These are phyloP conservation scores for Canariomyces notabilis DNA, from an alignment of 2,329 filamentous ascomycete species.

Conservation along the genomic window DNA sequence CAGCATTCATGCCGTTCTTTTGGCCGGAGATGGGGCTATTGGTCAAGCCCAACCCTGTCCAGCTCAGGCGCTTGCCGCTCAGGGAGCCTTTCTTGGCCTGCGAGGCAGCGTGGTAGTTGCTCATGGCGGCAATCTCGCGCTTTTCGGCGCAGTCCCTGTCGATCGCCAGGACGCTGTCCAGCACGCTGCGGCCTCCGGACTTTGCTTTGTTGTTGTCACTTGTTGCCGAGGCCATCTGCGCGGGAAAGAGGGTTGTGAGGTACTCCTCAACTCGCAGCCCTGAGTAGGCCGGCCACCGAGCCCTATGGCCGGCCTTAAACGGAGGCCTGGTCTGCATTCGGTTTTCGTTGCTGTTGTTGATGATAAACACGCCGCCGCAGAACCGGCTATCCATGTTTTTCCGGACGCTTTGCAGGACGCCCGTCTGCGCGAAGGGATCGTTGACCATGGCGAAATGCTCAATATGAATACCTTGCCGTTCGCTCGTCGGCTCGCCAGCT, in stretches of 20 bases:
- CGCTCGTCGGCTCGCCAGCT: constrained; percentile 16
- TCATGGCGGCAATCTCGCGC: constrained; percentile 38
- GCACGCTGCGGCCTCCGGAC: constrained; percentile 24
- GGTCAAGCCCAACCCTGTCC: constrained; percentile 32
- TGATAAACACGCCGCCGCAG: constrained; percentile 37
- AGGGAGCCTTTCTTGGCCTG: constrained; percentile 18
- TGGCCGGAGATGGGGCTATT: constrained; percentile 29
- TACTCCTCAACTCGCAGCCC: constrained; percentile 32
- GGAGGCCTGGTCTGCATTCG: too few relatives aligned
- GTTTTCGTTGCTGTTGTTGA: constrained; percentile 22
- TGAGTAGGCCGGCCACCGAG: constrained; percentile 1
- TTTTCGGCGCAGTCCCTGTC: constrained; percentile 39
- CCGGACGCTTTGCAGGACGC: constrained; percentile 34
- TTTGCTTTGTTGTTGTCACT: constrained; percentile 19
- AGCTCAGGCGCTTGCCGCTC: constrained; percentile 33
- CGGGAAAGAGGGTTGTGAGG: constrained; percentile 34
- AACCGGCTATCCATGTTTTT: constrained; percentile 34
- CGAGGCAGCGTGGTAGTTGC: constrained; percentile 27
- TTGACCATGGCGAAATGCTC: constrained; percentile 34
- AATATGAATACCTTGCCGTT: constrained; percentile 28
- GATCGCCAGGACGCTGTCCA: constrained; percentile 33
- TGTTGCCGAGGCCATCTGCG: constrained; percentile 25
- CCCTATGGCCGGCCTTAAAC: background rate
- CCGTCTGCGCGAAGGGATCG: constrained; percentile 37
- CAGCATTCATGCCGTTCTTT: constrained; percentile 29